These are phyloP conservation scores for fission yeast (Schizosaccharomyces pombe) DNA, from an alignment of 805 yeast genomes.

Conservation along the genomic window DNA sequence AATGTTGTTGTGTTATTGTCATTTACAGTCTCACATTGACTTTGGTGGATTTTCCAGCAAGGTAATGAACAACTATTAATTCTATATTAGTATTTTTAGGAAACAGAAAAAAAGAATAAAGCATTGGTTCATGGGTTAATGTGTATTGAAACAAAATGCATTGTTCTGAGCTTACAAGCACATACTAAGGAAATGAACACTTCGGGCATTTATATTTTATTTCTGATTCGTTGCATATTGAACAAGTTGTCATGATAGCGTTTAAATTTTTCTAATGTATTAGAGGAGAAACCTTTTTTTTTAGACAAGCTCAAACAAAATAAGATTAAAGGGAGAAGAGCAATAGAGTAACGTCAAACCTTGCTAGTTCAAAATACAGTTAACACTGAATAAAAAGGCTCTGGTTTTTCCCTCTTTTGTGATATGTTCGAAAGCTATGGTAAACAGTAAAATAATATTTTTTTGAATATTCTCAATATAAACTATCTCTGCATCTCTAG, in stretches of 20 bases:
- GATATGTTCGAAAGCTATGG: too few species aligned
- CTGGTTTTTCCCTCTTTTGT: too few species aligned
- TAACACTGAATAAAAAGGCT: too few species aligned
- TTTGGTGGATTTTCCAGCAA: background rate
- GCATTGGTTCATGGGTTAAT: background rate
- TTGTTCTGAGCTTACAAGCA: too few species aligned
- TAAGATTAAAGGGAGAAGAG: too few species aligned
- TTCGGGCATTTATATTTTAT: slow-evolving; percentile 1
- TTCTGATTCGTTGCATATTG: background rate
- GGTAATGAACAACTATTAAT: background rate
- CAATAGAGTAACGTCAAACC: too few species aligned
- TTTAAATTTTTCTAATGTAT: background rate
- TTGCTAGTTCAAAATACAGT: too few species aligned
- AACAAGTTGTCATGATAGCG: background rate
- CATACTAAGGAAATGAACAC: background rate
- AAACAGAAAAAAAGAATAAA: background rate
- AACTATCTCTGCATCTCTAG: too few species aligned
- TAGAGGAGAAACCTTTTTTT: too few species aligned
- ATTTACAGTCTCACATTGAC: background rate
- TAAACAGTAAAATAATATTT: too few species aligned
- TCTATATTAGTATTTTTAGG: background rate
- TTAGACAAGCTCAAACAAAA: too few species aligned
- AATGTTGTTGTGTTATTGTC: background rate
- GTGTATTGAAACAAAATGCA: background rate
- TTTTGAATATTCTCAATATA: too few species aligned